These are phyloP conservation scores for Carallia brachiata DNA, from an alignment of 345 rosid genomes.

Conservation along the genomic window DNA sequence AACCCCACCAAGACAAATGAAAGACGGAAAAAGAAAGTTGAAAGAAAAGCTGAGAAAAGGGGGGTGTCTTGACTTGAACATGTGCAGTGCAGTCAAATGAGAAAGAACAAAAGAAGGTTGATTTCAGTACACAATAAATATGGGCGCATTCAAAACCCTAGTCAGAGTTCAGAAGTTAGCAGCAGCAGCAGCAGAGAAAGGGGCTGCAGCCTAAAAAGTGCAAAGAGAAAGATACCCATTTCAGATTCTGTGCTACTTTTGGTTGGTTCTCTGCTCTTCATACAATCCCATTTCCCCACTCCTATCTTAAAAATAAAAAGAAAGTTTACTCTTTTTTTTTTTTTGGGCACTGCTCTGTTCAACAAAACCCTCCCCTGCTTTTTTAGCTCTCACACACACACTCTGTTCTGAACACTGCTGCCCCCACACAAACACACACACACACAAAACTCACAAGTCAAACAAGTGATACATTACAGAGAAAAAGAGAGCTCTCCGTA, in stretches of 20 bases:
- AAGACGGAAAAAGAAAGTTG: conserved; percentile 30
- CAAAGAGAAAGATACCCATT: conserved; percentile 70
- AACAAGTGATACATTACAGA: conserved; percentile 7
- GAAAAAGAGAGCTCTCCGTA: conserved; percentile 21
- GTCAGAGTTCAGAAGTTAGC: conserved; percentile 38
- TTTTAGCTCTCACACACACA: conserved; percentile 10
- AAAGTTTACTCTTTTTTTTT: conserved; percentile 32
- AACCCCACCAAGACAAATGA: conserved; percentile 24
- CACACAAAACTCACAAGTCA: conserved; percentile 18
- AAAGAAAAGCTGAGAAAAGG: conserved; percentile 35
- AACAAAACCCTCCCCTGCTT: conserved; percentile 27
- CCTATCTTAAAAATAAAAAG: conserved; percentile 3
- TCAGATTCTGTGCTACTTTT: conserved; percentile 75
- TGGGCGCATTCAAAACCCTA: conserved; percentile 57
- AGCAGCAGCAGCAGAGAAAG: conserved; percentile 33
- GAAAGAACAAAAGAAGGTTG: conserved; percentile 42
- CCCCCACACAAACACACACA: conserved; percentile 28
- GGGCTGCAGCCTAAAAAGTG: conserved; percentile 39
- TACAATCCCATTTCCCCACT: conserved; percentile 35
- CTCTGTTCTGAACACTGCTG: conserved; percentile 9
- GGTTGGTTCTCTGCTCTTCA: conserved; percentile 41
- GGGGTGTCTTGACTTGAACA: conserved; percentile 2
- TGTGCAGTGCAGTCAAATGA: conserved; percentile 70
- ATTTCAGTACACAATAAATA: conserved; percentile 61
- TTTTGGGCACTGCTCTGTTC: conserved; percentile 30